Conservation (phyloP, 306 rosid species). For the Vigna reflexopilosa region DNA sequence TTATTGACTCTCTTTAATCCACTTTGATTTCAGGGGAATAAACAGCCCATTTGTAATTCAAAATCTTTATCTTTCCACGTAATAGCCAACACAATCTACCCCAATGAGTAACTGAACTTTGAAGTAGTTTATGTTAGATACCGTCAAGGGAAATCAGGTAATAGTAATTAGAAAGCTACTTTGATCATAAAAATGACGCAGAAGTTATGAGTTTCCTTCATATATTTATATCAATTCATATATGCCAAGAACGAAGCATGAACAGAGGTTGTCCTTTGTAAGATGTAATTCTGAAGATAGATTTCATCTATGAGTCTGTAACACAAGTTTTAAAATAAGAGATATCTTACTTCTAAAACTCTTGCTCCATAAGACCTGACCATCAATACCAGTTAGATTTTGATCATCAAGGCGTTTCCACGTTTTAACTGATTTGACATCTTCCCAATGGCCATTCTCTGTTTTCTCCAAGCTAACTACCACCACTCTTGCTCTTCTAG, state of each 20-base stretch:
- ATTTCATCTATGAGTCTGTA: constrained; percentile 11
- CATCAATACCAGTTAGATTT: constrained; percentile 62
- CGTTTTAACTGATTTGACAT: constrained; percentile 75
- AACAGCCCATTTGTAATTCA: constrained; percentile 15
- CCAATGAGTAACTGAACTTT: constrained; percentile 9
- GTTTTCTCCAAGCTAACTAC: constrained; percentile 68
- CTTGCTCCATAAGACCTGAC: constrained; percentile 72
- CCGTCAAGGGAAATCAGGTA: not conserved
- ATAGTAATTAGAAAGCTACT: constrained; percentile 3
- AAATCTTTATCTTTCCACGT: constrained; percentile 7
- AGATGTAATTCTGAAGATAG: constrained; percentile 3
- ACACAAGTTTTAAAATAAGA: constrained; percentile 29
- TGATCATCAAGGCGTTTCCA: constrained; percentile 85
- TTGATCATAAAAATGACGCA: not conserved
- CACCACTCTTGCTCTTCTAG: constrained; percentile 84
- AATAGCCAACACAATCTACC: constrained; percentile 8
- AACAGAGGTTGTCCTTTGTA: not conserved
- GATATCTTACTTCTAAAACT: constrained; percentile 59
- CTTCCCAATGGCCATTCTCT: constrained; percentile 62
- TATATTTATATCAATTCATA: too few species aligned
- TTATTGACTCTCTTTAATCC: not conserved
- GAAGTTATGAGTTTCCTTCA: not conserved
- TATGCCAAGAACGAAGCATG: constrained; percentile 1
- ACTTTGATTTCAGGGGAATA: not conserved
- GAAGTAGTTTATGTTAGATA: constrained; percentile 14